These are phyloP conservation scores for Trametes sp. DNA, from an alignment of 1,284 basidiomycete genomes.

Conservation along the genomic window DNA sequence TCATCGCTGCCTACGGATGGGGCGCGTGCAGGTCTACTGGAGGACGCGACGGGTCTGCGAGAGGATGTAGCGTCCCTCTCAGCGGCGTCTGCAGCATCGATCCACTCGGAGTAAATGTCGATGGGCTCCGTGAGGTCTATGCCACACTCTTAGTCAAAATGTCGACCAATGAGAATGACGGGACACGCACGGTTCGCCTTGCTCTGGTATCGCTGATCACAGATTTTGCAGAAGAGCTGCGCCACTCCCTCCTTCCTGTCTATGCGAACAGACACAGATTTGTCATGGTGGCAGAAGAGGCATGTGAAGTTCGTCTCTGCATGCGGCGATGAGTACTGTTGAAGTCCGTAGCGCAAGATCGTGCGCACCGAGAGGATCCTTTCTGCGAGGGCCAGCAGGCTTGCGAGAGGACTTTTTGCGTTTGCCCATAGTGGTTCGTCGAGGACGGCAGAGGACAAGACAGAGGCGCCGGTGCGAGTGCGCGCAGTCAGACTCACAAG, in stretches of 20 bases:
- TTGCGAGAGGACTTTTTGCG: conserved; percentile 88
- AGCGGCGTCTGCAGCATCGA: conserved; percentile 89
- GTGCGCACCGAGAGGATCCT: conserved; percentile 72
- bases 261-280: conserved; percentile 86
- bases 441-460: not conserved
- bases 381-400: conserved; percentile 60
- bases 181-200: conserved; percentile 79
- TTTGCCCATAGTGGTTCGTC: conserved; percentile 68
- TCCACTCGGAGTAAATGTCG: conserved; percentile 93
- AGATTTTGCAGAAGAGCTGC: conserved; percentile 79
- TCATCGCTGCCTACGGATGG: conserved; percentile 51
- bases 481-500: not conserved
- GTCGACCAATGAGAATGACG: conserved; percentile 25
- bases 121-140: conserved; percentile 89
- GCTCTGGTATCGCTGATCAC: conserved; percentile 84
- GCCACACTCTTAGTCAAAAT: conserved; percentile 8
- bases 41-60: conserved; percentile 65
- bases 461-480: not conserved
- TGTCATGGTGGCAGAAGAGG: conserved; percentile 92
- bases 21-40: conserved; percentile 54
- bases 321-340: conserved; percentile 6
- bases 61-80: conserved; percentile 59
- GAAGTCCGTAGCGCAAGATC: not conserved
- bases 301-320: conserved; percentile 82
- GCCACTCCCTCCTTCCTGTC: conserved; percentile 86